These are phyloP conservation scores for Biscogniauxia marginata DNA, from an alignment of 2,329 filamentous ascomycete genomes.

Conservation along the genomic window DNA sequence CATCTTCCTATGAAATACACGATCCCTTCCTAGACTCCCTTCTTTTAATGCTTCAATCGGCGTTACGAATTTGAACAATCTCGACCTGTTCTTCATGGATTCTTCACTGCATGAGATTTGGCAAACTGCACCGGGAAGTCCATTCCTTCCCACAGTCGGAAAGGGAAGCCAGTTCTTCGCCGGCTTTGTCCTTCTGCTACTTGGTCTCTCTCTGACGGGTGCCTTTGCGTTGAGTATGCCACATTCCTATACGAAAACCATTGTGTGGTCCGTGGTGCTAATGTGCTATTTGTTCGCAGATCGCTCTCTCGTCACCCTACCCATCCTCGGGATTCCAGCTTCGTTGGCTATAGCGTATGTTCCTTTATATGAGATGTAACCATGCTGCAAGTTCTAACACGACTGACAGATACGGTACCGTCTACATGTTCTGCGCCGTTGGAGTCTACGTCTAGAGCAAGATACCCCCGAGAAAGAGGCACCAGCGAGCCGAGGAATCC, in stretches of 20 bases:
- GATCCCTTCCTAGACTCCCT: too few species aligned
- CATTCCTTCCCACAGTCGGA: slow-evolving; percentile 75
- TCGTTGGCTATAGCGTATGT: slow-evolving; percentile 87
- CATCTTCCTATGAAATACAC: too few species aligned
- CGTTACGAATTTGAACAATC: not conserved
- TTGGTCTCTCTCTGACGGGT: slow-evolving; percentile 71
- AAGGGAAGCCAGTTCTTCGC: slow-evolving; percentile 84
- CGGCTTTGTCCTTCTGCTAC: slow-evolving; percentile 71
- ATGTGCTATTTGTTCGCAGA: slow-evolving; percentile 56
- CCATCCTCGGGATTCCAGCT: slow-evolving; percentile 78
- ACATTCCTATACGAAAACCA: not conserved
- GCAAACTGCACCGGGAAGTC: slow-evolving; percentile 86
- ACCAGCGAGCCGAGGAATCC: slow-evolving; percentile 20
- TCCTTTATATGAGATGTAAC: slow-evolving; percentile 6
- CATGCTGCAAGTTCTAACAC: slow-evolving; percentile 12
- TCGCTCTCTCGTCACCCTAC: slow-evolving; percentile 74
- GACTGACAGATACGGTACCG: slow-evolving; percentile 75
- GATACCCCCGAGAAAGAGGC: slow-evolving; percentile 43
- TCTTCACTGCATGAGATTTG: slow-evolving; percentile 84
- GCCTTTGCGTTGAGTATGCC: slow-evolving; percentile 84
- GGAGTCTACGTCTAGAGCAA: slow-evolving; percentile 87
- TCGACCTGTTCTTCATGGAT: slow-evolving; percentile 60
- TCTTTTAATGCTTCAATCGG: not conserved
- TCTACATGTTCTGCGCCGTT: slow-evolving; percentile 98
- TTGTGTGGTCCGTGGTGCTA: slow-evolving; percentile 9